Percentiles rank a stretch among this genome's conserved stretches.
phyloP scores from a whole-genome alignment of 2,329 filamentous ascomycete genomes.

The Botryosphaeria dothidea region DNA sequence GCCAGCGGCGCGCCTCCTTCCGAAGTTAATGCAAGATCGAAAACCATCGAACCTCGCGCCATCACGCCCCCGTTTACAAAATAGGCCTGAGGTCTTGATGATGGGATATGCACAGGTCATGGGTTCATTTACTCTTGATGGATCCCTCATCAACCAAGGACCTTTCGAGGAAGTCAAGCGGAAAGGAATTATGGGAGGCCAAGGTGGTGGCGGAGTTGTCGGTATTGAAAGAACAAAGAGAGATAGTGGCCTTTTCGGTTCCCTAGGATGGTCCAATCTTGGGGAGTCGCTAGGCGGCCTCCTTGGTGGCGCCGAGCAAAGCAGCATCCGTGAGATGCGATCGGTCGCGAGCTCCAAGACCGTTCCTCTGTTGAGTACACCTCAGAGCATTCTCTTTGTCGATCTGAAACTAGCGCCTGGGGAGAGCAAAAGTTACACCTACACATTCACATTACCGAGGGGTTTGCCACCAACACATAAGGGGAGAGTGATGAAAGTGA shows the following conservation, averaged over 20 bases:
- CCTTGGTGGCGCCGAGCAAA: constrained; percentile 82
- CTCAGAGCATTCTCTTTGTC: constrained; percentile 94
- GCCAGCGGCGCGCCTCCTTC: constrained; percentile 28
- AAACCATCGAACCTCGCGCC: constrained; percentile 29
- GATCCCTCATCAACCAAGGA: constrained; percentile 82
- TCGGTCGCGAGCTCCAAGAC: constrained; percentile 81
- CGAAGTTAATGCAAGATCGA: constrained; percentile 10
- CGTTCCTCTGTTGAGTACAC: constrained; percentile 88
- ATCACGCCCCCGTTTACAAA: constrained; percentile 25
- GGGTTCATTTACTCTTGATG: constrained; percentile 88
- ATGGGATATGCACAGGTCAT: constrained; percentile 97
- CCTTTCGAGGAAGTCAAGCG: constrained; percentile 96
- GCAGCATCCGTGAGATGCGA: constrained; percentile 94
- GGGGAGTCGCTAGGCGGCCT: constrained; percentile 86
- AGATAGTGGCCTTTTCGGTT: constrained; percentile 76
- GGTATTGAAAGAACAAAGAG: constrained; percentile 74
- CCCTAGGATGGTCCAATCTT: constrained; percentile 85
- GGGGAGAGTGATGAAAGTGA: constrained; percentile 91
- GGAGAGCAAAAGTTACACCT: constrained; percentile 84
- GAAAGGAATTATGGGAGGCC: constrained; percentile 84
- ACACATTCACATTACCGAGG: constrained; percentile 80
- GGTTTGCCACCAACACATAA: constrained; percentile 90
- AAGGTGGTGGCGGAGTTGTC: constrained; percentile 79
- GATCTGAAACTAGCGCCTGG: constrained; percentile 85
- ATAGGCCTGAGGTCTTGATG: constrained; percentile 77